Evolutionary conservation across 768 basidiomycete genomes (phyloP), one percentile per base, ranked within the genome.

Genomic region (Vararia minispora): DNA sequence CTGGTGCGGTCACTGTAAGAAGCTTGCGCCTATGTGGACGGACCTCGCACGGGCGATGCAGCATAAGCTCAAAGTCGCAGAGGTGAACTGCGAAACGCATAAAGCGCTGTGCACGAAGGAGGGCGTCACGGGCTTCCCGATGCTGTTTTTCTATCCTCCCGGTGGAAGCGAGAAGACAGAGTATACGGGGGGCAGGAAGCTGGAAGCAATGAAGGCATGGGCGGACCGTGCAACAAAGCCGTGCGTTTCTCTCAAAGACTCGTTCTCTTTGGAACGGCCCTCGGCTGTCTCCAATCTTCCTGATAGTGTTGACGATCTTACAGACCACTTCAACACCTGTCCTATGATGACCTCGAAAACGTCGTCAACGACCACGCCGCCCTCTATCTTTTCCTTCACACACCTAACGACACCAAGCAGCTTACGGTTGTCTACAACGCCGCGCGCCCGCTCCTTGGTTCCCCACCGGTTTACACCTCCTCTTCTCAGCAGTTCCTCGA

Each of bases 1-100:
- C 0, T 98, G 92, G 82, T 76, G 52, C 23, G 86, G 86, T 4
- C 92, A 98, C 60, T 99, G 94, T 71, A 92, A 95, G 63, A 87
- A 87, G 53, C 69, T 98, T 2, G 86, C 87, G 1, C 90, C 79
- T 36, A 69, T 64, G 0, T 98, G 90, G 87, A 63, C 62, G 1
- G 66, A 81, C 34, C 71, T 99, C 3, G 92, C 86, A 0, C 58
- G 61, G 34, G 61, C 63, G 16, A 76, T 92, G 69, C 71, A 80
- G 47, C 63, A 68, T 43, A 77, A 76, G 33, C 63, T 92, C 22
- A 81, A 73, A 27, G 62, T 99, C 7, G 90, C 79, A 2, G 78
- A 94, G 44, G 80, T 99, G 11, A 75, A 99, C 53, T 99, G 94
- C 52, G 94, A 97, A 13, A 74, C 65, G 1, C 63, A 91, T 49